Evolutionary conservation across 73 alveolate species (phyloP).

Genomic region (Paramecium bursaria): DNA sequence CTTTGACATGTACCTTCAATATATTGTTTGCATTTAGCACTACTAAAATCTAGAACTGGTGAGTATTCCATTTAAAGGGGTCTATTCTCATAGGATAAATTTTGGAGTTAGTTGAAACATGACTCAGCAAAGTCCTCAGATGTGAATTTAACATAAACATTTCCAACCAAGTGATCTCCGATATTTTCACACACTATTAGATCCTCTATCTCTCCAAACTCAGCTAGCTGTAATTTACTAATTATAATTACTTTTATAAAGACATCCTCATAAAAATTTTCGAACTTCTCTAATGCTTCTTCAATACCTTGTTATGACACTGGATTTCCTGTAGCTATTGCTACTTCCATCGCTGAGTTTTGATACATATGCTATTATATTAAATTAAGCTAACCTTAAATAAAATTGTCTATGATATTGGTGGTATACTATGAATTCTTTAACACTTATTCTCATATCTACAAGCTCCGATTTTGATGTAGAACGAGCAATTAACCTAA

Average conservation of each 20-base stretch:
- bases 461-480: slow-evolving; percentile 99
- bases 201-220: slow-evolving; percentile 99
- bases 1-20: slow-evolving; percentile 97
- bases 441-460: slow-evolving; percentile 99
- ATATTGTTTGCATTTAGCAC: slow-evolving; percentile 98
- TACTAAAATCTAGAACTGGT: slow-evolving; percentile 99
- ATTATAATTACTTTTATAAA: slow-evolving; percentile 62
- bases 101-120: slow-evolving; percentile 92
- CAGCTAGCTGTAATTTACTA: slow-evolving; percentile 84
- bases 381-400: slow-evolving; percentile 62
- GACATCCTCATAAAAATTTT: slow-evolving; percentile 98
- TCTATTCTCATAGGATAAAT: slow-evolving; percentile 95
- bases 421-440: slow-evolving; percentile 98
- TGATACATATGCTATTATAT: slow-evolving; percentile 87
- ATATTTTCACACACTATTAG: slow-evolving; percentile 98
- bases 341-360: slow-evolving; percentile 92
- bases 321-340: slow-evolving; percentile 82
- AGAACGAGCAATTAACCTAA: slow-evolving; percentile 99
- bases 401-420: slow-evolving; percentile 94
- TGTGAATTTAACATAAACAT: slow-evolving; percentile 96
- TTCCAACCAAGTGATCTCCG: slow-evolving; percentile 99
- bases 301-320: slow-evolving; percentile 86
- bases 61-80: slow-evolving; percentile 88
- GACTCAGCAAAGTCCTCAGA: slow-evolving; percentile 97
- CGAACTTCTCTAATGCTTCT: slow-evolving; percentile 96